Evolutionary conservation across 169 alveolate genomes (phyloP).

Genomic region (Cryptosporidium felis): DNA sequence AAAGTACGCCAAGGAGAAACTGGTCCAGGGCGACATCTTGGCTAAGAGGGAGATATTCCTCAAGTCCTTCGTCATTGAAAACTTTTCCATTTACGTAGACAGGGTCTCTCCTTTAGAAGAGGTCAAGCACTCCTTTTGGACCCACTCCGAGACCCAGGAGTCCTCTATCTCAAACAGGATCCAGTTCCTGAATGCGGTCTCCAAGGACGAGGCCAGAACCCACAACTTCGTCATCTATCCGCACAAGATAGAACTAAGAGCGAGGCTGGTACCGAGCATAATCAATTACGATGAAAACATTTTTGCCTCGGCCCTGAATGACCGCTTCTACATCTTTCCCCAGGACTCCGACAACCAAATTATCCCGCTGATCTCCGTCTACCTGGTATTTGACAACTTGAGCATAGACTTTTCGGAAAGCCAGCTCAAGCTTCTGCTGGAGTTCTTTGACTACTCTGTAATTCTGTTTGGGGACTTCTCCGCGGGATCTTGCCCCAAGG

Average conservation of each 20-base stretch:
- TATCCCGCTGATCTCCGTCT: slow-evolving; percentile 41
- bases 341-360: slow-evolving; percentile 33
- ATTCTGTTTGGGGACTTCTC: slow-evolving; percentile 57
- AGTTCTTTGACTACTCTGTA: slow-evolving; percentile 37
- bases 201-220: background rate
- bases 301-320: slow-evolving; percentile 57
- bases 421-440: slow-evolving; percentile 6
- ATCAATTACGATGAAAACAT: slow-evolving; percentile 37
- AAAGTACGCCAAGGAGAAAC: background rate
- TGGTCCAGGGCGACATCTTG: slow-evolving; percentile 1
- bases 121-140: background rate
- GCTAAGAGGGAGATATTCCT: slow-evolving; percentile 14
- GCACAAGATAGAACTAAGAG: slow-evolving; percentile 46
- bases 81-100: slow-evolving; percentile 53
- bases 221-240: slow-evolving; percentile 46
- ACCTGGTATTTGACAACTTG: slow-evolving; percentile 36
- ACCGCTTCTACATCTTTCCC: slow-evolving; percentile 13
- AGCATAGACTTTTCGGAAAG: slow-evolving; percentile 1
- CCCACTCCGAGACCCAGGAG: background rate
- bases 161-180: background rate
- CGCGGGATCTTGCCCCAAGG: slow-evolving; percentile 57
- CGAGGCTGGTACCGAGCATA: slow-evolving; percentile 33
- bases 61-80: slow-evolving; percentile 21
- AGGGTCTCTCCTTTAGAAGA: background rate
- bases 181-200: background rate